A percentile compares a stretch with the other conserved stretches of the same genome.
Conservation (phyloP, 179 eudicot species). For the Silene vulgaris region DNA sequence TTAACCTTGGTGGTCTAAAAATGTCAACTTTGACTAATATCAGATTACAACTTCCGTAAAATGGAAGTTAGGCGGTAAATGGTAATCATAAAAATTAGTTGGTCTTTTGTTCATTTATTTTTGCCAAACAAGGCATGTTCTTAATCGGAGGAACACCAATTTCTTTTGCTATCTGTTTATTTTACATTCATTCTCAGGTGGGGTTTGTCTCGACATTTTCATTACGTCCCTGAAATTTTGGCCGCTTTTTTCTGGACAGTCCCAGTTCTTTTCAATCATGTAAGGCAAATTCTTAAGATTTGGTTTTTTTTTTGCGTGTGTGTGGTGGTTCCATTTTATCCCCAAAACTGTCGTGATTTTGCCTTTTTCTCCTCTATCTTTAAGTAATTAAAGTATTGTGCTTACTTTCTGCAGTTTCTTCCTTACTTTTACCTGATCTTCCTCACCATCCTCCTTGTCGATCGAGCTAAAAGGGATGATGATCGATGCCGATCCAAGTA, state of each 20-base stretch:
- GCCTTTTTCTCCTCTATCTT: background rate
- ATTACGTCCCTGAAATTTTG: slow-evolving; percentile 84
- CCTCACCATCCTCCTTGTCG: slow-evolving; percentile 78
- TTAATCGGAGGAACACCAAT: too few relatives aligned
- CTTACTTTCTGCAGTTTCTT: slow-evolving; percentile 54
- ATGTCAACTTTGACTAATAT: too few relatives aligned
- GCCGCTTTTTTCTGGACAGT: slow-evolving; percentile 96
- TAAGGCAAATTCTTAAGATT: slow-evolving; percentile 28
- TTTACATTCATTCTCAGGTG: slow-evolving; percentile 50
- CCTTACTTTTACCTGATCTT: slow-evolving; percentile 89
- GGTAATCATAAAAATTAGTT: too few relatives aligned
- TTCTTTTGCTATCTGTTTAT: background rate
- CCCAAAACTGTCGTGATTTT: background rate
- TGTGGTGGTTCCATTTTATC: background rate
- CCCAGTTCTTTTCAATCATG: slow-evolving; percentile 86
- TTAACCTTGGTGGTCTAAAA: too few relatives aligned
- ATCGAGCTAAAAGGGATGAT: slow-evolving; percentile 91
- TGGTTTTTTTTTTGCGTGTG: too few relatives aligned
- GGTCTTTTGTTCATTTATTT: too few relatives aligned
- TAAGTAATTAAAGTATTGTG: background rate
- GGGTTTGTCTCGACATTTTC: slow-evolving; percentile 96
- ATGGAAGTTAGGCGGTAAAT: too few relatives aligned
- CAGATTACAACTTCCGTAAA: too few relatives aligned
- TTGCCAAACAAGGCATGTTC: too few relatives aligned
- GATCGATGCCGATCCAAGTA: slow-evolving; percentile 90